phyloP scores from a whole-genome alignment of 1,284 basidiomycete species.

The Phellinidium pouzarii region DNA sequence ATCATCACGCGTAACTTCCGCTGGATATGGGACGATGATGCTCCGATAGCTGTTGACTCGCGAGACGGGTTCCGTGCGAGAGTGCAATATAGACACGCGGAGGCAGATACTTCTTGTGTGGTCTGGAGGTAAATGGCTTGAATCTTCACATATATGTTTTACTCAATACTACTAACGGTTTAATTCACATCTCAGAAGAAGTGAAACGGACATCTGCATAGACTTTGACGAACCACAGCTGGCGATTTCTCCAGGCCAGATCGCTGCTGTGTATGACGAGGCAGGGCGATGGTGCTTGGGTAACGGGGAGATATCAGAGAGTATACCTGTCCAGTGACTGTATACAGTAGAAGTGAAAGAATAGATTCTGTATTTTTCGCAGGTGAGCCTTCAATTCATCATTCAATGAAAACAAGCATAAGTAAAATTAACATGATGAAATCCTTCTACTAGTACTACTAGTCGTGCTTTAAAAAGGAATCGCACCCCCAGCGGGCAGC shows the following conservation, averaged over 20 bases:
- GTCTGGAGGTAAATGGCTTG: slow-evolving; percentile 28
- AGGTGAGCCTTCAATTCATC: no score
- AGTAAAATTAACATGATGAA: neutral
- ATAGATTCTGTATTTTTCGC: no score
- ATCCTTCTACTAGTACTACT: no score
- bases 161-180: neutral
- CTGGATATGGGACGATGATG: slow-evolving; percentile 70
- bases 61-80: slow-evolving; percentile 41
- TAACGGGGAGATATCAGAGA: slow-evolving; percentile 58
- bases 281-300: slow-evolving; percentile 73
- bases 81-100: slow-evolving; percentile 71
- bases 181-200: slow-evolving; percentile 3
- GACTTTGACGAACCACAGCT: slow-evolving; percentile 54
- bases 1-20: slow-evolving; percentile 48
- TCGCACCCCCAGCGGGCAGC: slow-evolving; percentile 24
- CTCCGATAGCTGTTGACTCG: slow-evolving; percentile 40
- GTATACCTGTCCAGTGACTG: neutral
- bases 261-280: slow-evolving; percentile 62
- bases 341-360: neutral
- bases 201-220: slow-evolving; percentile 27
- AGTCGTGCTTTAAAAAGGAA: slow-evolving; percentile 23
- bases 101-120: slow-evolving; percentile 47
- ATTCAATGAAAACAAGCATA: neutral
- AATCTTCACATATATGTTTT: neutral
- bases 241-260: slow-evolving; percentile 77